These are phyloP conservation scores for Chenopodium formosanum DNA, from an alignment of 148 eudicot genomes.

Conservation along the genomic window DNA sequence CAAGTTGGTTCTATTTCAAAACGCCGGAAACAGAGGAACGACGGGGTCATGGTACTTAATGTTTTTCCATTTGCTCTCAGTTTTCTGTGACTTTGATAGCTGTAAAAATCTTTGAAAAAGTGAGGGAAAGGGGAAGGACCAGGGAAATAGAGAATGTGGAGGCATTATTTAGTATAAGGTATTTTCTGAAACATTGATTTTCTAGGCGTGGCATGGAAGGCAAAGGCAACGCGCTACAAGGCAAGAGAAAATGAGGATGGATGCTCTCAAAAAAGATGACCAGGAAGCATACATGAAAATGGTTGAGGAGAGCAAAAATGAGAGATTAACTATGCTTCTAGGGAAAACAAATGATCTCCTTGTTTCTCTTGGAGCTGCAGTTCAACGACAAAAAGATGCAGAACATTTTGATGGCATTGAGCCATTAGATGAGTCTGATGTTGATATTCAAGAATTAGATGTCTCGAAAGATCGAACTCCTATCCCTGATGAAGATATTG, in stretches of 20 bases:
- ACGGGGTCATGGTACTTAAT: slow-evolving; percentile 69
- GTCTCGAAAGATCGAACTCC: slow-evolving; percentile 45
- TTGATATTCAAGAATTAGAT: slow-evolving; percentile 43
- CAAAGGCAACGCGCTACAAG: slow-evolving; percentile 93
- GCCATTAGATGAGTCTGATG: slow-evolving; percentile 56
- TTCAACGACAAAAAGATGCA: slow-evolving; percentile 96
- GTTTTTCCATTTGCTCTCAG: slow-evolving; percentile 11
- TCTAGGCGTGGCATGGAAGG: slow-evolving; percentile 96
- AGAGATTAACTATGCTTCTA: slow-evolving; percentile 85
- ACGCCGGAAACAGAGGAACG: slow-evolving; percentile 92
- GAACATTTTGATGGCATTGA: slow-evolving; percentile 71
- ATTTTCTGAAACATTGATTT: slow-evolving; percentile 1
- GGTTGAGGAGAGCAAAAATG: slow-evolving; percentile 99
- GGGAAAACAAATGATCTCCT: slow-evolving; percentile 97
- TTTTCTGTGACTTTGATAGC: slow-evolving; percentile 7
- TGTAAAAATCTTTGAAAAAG: neutral
- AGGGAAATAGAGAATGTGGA: neutral
- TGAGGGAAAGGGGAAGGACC: neutral
- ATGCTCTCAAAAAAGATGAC: slow-evolving; percentile 82
- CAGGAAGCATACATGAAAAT: slow-evolving; percentile 95
- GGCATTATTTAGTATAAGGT: slow-evolving; percentile 12
- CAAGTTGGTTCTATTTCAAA: slow-evolving; percentile 75
- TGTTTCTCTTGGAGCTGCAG: slow-evolving; percentile 94
- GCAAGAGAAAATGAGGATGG: slow-evolving; percentile 83
- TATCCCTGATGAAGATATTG: slow-evolving; percentile 61